phyloP scores from a whole-genome alignment of 805 yeast genomes.

The Clavispora carvajalis region DNA sequence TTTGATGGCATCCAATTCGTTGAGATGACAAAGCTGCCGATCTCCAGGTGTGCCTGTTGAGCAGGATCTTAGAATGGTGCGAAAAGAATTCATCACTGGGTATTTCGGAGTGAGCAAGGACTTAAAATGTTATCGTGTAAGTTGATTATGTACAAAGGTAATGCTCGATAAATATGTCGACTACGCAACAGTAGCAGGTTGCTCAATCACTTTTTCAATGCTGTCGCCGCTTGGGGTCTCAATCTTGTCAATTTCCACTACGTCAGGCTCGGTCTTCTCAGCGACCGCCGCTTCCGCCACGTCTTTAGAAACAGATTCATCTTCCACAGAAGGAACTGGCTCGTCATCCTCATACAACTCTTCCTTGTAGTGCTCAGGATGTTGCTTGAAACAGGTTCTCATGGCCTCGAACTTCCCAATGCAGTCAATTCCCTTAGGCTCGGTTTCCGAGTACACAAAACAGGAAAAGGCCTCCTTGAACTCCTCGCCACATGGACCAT shows the following conservation, averaged over 20 bases:
- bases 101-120: background rate
- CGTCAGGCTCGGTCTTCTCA: background rate
- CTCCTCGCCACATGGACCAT: constrained; percentile 97
- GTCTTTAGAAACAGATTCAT: constrained; percentile 2
- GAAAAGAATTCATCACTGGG: background rate
- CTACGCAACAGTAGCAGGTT: background rate
- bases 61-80: background rate
- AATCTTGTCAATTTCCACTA: background rate
- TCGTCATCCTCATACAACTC: constrained; percentile 79
- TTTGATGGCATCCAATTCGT: constrained; percentile 29
- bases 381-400: constrained; percentile 90
- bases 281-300: background rate
- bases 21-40: background rate
- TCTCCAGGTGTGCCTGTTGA: constrained; percentile 19
- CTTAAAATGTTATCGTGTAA: background rate
- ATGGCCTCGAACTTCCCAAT: constrained; percentile 82
- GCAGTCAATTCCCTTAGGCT: constrained; percentile 96
- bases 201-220: background rate
- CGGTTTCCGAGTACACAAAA: constrained; percentile 87
- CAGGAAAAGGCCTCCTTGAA: constrained; percentile 93
- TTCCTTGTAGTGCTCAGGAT: constrained; percentile 92
- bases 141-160: constrained; percentile 1
- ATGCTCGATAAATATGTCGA: background rate
- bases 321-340: constrained; percentile 15
- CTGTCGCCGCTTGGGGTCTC: background rate